phyloP scores from a whole-genome alignment of 768 basidiomycete species.

The Paxillus involutus region DNA sequence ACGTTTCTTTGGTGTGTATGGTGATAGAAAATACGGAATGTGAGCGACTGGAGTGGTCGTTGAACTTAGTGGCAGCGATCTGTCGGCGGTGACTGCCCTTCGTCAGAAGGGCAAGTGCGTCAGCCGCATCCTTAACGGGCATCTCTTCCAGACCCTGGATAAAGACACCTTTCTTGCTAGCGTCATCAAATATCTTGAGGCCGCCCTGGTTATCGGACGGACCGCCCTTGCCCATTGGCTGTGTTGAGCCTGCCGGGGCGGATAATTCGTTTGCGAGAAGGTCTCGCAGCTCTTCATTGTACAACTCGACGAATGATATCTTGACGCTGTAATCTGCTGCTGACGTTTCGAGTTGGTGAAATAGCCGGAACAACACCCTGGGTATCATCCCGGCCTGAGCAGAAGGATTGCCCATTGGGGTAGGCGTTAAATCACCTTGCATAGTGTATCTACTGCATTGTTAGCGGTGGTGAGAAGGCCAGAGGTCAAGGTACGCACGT shows the following conservation, averaged over 20 bases:
- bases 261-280: slow-evolving; percentile 80
- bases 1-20: slow-evolving; percentile 86
- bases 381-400: slow-evolving; percentile 94
- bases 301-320: slow-evolving; percentile 91
- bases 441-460: slow-evolving; percentile 77
- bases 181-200: slow-evolving; percentile 93
- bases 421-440: slow-evolving; percentile 89
- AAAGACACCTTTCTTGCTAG: slow-evolving; percentile 82
- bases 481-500: slow-evolving; percentile 60
- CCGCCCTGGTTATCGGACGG: slow-evolving; percentile 53
- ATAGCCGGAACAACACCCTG: slow-evolving; percentile 87
- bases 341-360: slow-evolving; percentile 79
- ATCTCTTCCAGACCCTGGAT: slow-evolving; percentile 96
- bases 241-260: slow-evolving; percentile 61
- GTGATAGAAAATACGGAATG: slow-evolving; percentile 98
- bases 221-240: slow-evolving; percentile 72
- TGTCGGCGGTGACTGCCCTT: slow-evolving; percentile 91
- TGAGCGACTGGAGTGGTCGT: slow-evolving; percentile 95
- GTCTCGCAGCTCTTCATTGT: slow-evolving; percentile 98
- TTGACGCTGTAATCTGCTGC: slow-evolving; percentile 88
- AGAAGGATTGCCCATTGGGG: slow-evolving; percentile 86
- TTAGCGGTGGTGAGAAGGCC: slow-evolving; percentile 10
- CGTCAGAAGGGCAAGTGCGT: slow-evolving; percentile 79
- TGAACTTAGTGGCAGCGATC: slow-evolving; percentile 95
- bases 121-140: slow-evolving; percentile 75